Conservation (phyloP, 805 yeast species). For the Cyberlindnera galapagoensis region DNA sequence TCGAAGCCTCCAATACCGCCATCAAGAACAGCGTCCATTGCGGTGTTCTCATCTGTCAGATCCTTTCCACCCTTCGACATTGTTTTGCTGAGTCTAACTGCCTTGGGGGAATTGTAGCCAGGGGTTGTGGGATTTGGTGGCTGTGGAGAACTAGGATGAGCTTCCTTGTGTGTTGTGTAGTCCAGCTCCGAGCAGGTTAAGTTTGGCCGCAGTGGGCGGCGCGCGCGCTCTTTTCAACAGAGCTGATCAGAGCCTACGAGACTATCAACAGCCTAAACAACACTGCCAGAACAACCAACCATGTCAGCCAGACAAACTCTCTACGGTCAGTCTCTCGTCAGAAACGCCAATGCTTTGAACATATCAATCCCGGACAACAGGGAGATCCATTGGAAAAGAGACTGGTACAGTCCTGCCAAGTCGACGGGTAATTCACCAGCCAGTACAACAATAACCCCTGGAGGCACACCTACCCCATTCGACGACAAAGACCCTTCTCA, state of each 20-base stretch:
- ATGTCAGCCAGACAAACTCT: slow-evolving; percentile 22
- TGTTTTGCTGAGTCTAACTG: no score
- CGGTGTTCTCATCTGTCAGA: slow-evolving; percentile 32
- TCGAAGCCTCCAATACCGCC: slow-evolving; percentile 28
- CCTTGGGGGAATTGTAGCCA: no score
- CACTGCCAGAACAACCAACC: slow-evolving; percentile 1
- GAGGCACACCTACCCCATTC: slow-evolving; percentile 22
- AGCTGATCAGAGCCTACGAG: no score
- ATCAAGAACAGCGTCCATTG: slow-evolving; percentile 30
- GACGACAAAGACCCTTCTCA: slow-evolving; percentile 17
- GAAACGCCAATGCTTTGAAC: slow-evolving; percentile 20
- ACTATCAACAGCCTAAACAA: no score
- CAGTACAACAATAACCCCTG: slow-evolving; percentile 17
- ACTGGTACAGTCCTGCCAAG: slow-evolving; percentile 21
- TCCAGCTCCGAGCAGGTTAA: no score
- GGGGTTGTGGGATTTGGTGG: no score
- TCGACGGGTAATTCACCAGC: slow-evolving; percentile 6
- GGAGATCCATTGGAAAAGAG: slow-evolving; percentile 24
- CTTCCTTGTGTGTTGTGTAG: no score
- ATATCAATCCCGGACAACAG: slow-evolving; percentile 12
- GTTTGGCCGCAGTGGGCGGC: no score
- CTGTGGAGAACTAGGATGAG: no score
- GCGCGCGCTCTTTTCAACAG: no score
- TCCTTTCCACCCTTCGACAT: slow-evolving; percentile 12
- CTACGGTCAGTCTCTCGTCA: slow-evolving; percentile 23